Evolutionary conservation across 1,284 basidiomycete species (phyloP), one percentile per base, ranked within the genome.

Genomic region (Phylloboletellus chloephorus): DNA sequence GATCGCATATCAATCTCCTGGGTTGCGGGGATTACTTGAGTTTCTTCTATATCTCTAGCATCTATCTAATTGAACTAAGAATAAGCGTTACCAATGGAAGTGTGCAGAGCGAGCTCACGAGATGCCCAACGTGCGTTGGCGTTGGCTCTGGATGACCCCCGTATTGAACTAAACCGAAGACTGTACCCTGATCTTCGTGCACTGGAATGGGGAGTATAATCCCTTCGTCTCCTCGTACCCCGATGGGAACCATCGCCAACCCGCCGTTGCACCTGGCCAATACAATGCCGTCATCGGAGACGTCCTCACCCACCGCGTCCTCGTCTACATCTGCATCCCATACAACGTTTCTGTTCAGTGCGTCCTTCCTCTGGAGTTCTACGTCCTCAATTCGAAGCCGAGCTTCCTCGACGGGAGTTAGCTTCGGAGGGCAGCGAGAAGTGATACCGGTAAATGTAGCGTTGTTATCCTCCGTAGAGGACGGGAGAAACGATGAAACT

Each of bases 401-500:
- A 5, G 73, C 72, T 52, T 81, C 79, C 58, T 82, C 70, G 3
- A 69, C 58, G 11, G 78, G 75, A 2, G 74, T 76, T 2, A 77
- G 63, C 36, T 58, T 65, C n/a, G 63, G 67, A 10, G 60, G 57
- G 21, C 55, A 59, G 11, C 63, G 54, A 1, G 62, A 58, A 5
- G 70, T 66, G 6, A 65, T 73, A 20, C 81, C 82, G 5, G 67
- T 57, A 52, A 81, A 82, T 2, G 72, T 62, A 7, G 72, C 72
- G 39, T 79, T 67, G 43, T 82, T 75, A 44, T 81, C 67, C 38
- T 80, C 76, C 3, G 66, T 68, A 16, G 68, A 68, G 1, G 78
- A 76, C 7, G 86, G 85, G n/a, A 88, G 68, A 52, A 77, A 83
- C 6, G 73, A 74, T 2, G 82, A 76, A 26, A 88, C 75, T 2